Evolutionary conservation across 1,139 yeast genomes (phyloP).

Genomic region (Blastobotrys buckinghamii): DNA sequence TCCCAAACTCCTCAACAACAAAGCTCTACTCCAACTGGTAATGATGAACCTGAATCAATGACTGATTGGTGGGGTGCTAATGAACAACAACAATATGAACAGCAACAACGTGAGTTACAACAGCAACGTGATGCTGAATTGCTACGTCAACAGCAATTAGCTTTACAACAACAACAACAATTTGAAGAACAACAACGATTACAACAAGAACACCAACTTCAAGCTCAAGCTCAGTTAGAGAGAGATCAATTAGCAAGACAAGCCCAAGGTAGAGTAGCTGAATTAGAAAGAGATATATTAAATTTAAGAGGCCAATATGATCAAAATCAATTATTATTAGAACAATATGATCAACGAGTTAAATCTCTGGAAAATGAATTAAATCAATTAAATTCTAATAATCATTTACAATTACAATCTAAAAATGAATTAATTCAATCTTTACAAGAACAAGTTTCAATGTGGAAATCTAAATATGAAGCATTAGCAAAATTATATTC

Average conservation of each 20-base stretch:
- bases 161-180: slow-evolving; percentile 58
- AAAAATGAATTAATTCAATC: slow-evolving; percentile 69
- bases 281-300: slow-evolving; percentile 73
- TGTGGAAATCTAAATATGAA: slow-evolving; percentile 87
- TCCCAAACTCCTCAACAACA: slow-evolving; percentile 5
- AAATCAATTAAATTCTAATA: slow-evolving; percentile 53
- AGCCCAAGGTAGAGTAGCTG: slow-evolving; percentile 74
- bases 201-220: slow-evolving; percentile 64
- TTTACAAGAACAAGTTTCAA: slow-evolving; percentile 67
- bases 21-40: slow-evolving; percentile 43
- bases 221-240: slow-evolving; percentile 67
- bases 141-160: slow-evolving; percentile 41
- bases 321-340: slow-evolving; percentile 75
- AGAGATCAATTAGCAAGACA: slow-evolving; percentile 70
- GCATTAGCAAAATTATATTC: slow-evolving; percentile 85
- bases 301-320: slow-evolving; percentile 78
- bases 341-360: slow-evolving; percentile 84
- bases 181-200: slow-evolving; percentile 66
- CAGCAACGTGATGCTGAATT: slow-evolving; percentile 46
- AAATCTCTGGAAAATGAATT: slow-evolving; percentile 76
- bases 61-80: slow-evolving; percentile 45
- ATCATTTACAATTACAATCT: slow-evolving; percentile 67
- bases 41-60: slow-evolving; percentile 27
- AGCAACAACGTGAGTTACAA: slow-evolving; percentile 46
- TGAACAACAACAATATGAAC: slow-evolving; percentile 40